phyloP scores from a whole-genome alignment of 1,284 basidiomycete genomes.

The Limonomyces culmigenus region DNA sequence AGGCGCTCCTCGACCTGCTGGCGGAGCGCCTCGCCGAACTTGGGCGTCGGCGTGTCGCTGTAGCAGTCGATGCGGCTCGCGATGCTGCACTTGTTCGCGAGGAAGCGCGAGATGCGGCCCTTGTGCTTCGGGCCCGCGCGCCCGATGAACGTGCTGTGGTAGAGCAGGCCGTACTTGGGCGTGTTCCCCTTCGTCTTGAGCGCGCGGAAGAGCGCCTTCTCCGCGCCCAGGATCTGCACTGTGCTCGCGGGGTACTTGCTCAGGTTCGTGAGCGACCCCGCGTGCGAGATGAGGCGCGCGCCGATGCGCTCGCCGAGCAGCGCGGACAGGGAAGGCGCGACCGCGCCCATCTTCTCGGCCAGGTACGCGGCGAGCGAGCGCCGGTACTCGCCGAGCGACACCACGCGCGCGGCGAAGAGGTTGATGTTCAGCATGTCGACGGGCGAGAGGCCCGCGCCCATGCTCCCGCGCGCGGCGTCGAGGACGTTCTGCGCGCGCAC shows the following conservation, averaged over 20 bases:
- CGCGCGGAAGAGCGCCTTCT: conserved; percentile 95
- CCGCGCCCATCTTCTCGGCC: conserved; percentile 95
- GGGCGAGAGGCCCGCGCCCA: conserved; percentile 88
- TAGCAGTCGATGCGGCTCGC: conserved; percentile 98
- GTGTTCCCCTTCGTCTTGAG: conserved; percentile 99
- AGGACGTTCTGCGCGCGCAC: conserved; percentile 86
- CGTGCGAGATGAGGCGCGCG: conserved; percentile 90
- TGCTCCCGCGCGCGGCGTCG: conserved; percentile 86
- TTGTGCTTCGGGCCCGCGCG: conserved; percentile 93
- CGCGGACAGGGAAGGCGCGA: conserved; percentile 90
- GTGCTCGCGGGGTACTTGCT: conserved; percentile 98
- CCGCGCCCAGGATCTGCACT: conserved; percentile 94
- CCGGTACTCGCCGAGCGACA: conserved; percentile 88
- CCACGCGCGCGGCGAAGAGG: conserved; percentile 82
- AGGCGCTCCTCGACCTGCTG: conserved; percentile 94
- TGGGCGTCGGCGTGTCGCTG: conserved; percentile 75
- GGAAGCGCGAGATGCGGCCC: conserved; percentile 93
- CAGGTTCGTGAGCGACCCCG: conserved; percentile 92
- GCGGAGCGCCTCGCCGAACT: conserved; percentile 90
- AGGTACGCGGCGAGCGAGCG: conserved; percentile 85
- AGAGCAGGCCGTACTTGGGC: conserved; percentile 93
- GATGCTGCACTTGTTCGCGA: conserved; percentile 99
- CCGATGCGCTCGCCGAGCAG: conserved; percentile 93
- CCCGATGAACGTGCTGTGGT: conserved; percentile 92
- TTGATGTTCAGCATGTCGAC: conserved; percentile 96